Conservation (phyloP, 192 early-diverging fungal species). For the Funneliformis geosporum region DNA sequence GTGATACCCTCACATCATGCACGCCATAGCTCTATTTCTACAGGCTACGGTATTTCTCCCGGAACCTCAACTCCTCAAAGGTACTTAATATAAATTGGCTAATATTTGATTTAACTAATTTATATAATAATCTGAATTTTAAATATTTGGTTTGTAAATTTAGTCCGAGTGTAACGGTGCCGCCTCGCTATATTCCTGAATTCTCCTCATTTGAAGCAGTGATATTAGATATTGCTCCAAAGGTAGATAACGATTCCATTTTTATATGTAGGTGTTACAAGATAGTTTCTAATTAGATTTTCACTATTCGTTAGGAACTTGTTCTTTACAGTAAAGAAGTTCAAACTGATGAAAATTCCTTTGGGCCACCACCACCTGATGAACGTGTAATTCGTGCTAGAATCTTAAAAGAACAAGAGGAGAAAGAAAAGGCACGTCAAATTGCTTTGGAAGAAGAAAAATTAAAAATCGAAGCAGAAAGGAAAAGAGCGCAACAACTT, state of each 20-base stretch:
- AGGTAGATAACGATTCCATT: conserved; percentile 47
- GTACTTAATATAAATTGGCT: not conserved
- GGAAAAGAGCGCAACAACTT: conserved; percentile 40
- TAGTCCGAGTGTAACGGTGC: conserved; percentile 30
- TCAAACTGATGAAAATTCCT: conserved; percentile 65
- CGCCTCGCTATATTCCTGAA: conserved; percentile 53
- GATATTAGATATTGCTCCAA: conserved; percentile 85
- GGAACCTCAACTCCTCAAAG: conserved; percentile 15
- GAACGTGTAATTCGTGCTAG: conserved; percentile 56
- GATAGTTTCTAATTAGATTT: not conserved
- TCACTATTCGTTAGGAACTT: conserved; percentile 55
- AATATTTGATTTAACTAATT: conserved; percentile 13
- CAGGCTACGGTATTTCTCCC: not conserved
- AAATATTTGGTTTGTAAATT: not conserved
- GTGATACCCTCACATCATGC: conserved; percentile 38
- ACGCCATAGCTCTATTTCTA: conserved; percentile 6
- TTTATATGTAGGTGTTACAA: not conserved
- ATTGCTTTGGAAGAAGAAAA: conserved; percentile 52
- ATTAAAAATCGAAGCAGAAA: conserved; percentile 41
- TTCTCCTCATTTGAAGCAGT: conserved; percentile 73
- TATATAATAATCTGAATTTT: conserved; percentile 10
- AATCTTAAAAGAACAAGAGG: conserved; percentile 66
- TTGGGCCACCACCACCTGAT: conserved; percentile 50
- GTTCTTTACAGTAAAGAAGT: conserved; percentile 90
- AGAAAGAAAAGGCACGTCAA: conserved; percentile 52